Evolutionary conservation across 306 rosid species (phyloP), one percentile per base, ranked within the genome.

Genomic region (Malus domestica): DNA sequence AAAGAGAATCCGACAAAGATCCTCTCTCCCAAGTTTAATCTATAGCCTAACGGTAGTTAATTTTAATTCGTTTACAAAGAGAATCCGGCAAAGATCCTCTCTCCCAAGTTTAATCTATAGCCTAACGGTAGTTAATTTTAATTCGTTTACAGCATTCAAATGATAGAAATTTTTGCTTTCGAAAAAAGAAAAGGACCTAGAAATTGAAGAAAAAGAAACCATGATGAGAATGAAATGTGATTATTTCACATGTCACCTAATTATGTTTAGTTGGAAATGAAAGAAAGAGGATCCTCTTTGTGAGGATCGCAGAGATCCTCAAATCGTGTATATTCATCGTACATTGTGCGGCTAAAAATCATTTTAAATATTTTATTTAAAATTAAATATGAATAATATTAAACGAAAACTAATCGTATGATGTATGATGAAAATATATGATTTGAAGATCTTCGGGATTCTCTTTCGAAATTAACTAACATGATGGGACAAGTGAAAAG

Each of bases 331-430:
- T 35, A 0, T 35, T 35, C 0, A 35, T 35, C 2, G 0, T 35
- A 35, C 0, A 35, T 35, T 8, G 40, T 35, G 2, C 5, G 0
- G 0, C 7, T 35, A 35, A 0, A 35, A 35, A 6, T 35, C 2
- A 35, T 35, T 35, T 35, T 35, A 35, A 35, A 35, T 1, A 35
- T 8, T 6, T 6, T 35, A 35, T 35, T 35, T 35, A 35, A 35
- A 35, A 35, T 35, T 35, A 35, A 35, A 35, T 35, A 35, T 35
- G 2, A 35, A 35, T 35, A 35, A 2, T 35, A 35, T 0, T 0
- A 6, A 0, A 35, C 0, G 2, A 35, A 35, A 35, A 35, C 2
- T 35, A 0, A 2, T 1, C 2, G 8, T 0, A 35, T 0, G 0
- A 35, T 35, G 8, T 6, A 6, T 0, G 8, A 35, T 35, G 2